Conservation (phyloP, 352 stramenopile species). For the Phytophthora crassamura region DNA sequence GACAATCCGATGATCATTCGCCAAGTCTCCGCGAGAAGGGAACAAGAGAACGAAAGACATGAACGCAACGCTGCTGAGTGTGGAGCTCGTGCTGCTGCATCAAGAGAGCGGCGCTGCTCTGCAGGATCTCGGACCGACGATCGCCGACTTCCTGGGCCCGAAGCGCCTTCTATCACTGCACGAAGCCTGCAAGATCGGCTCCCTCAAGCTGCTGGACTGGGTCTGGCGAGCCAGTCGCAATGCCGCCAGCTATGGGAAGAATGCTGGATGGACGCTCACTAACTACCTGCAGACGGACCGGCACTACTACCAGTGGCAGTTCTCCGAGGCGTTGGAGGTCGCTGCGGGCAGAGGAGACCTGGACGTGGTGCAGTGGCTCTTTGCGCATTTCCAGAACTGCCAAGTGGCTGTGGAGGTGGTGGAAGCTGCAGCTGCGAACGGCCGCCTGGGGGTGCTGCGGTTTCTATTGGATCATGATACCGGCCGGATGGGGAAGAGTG, state of each 20-base stretch:
- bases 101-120: slow-evolving; percentile 2
- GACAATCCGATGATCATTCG: slow-evolving; percentile 12
- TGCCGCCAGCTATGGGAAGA: not conserved
- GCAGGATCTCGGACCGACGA: slow-evolving; percentile 5
- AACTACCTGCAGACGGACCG: not conserved
- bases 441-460: slow-evolving; percentile 9
- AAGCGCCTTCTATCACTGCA: slow-evolving; percentile 16
- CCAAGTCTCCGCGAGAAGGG: not conserved
- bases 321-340: slow-evolving; percentile 15
- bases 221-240: slow-evolving; percentile 14
- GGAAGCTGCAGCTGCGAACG: slow-evolving; percentile 12
- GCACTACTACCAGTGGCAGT: slow-evolving; percentile 29
- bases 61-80: slow-evolving; percentile 1
- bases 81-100: slow-evolving; percentile 10
- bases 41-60: slow-evolving; percentile 2
- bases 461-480: slow-evolving; percentile 15
- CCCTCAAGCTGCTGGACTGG: slow-evolving; percentile 20
- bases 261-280: slow-evolving; percentile 9
- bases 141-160: slow-evolving; percentile 21
- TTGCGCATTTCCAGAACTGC: slow-evolving; percentile 15
- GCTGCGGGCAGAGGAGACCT: slow-evolving; percentile 7
- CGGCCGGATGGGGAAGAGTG: not conserved
- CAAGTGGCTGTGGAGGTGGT: slow-evolving; percentile 22
- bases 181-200: slow-evolving; percentile 12
- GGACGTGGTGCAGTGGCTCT: slow-evolving; percentile 16